A percentile compares a stretch with the other conserved stretches of the same genome.
These are phyloP conservation scores for Dryadomyces sulphureus DNA, from an alignment of 2,329 filamentous ascomycete genomes.

Conservation along the genomic window DNA sequence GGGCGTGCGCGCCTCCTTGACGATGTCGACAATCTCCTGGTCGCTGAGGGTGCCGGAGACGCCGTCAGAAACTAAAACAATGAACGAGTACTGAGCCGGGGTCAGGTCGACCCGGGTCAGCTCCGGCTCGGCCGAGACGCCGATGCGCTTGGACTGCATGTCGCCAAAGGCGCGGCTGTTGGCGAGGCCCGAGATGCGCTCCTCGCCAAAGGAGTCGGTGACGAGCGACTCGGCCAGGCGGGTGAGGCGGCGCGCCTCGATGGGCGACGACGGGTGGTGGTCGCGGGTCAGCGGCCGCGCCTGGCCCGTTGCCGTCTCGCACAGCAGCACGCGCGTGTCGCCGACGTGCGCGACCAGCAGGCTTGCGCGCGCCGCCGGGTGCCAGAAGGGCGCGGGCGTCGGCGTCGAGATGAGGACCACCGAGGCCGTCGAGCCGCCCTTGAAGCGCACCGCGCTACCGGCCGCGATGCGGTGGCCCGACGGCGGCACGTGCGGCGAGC, in stretches of 20 bases:
- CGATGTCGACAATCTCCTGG: slow-evolving; percentile 89
- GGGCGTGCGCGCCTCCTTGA: slow-evolving; percentile 86
- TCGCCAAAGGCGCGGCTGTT: slow-evolving; percentile 94
- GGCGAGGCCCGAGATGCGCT: slow-evolving; percentile 82
- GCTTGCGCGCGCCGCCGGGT: slow-evolving; percentile 72
- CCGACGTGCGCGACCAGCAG: slow-evolving; percentile 82
- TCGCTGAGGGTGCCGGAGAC: slow-evolving; percentile 75
- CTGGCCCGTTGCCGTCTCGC: slow-evolving; percentile 67
- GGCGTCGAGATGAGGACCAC: slow-evolving; percentile 85
- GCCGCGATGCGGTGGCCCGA: slow-evolving; percentile 49
- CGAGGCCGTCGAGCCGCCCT: slow-evolving; percentile 85
- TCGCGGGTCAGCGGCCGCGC: slow-evolving; percentile 75
- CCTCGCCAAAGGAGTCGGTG: slow-evolving; percentile 93
- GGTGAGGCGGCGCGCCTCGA: slow-evolving; percentile 68
- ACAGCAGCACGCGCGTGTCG: slow-evolving; percentile 82
- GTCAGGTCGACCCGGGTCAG: slow-evolving; percentile 64
- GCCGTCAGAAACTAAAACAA: slow-evolving; percentile 80
- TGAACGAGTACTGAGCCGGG: slow-evolving; percentile 75
- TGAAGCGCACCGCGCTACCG: slow-evolving; percentile 64
- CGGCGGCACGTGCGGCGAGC: slow-evolving; percentile 37
- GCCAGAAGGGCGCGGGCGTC: slow-evolving; percentile 87
- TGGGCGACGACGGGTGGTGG: slow-evolving; percentile 80
- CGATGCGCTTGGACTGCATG: slow-evolving; percentile 79
- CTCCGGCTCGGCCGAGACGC: slow-evolving; percentile 88
- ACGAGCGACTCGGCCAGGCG: slow-evolving; percentile 66